Conservation (phyloP, 805 yeast genomes). For the Saturnispora bothae region DNA sequence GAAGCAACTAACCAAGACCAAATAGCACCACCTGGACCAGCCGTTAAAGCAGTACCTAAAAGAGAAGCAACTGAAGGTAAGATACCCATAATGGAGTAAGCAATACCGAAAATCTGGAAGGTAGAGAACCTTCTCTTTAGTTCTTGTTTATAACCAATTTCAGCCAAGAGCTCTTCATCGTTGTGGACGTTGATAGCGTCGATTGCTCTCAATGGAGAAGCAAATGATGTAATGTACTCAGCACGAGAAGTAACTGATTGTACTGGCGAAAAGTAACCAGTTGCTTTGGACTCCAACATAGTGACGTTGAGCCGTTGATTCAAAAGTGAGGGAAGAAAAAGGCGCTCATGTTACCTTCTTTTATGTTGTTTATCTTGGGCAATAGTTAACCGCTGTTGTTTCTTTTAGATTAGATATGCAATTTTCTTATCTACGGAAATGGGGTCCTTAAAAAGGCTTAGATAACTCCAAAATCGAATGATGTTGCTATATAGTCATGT, state of each 20-base stretch:
- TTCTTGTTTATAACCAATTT: slow-evolving; percentile 58
- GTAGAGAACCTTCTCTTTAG: slow-evolving; percentile 48
- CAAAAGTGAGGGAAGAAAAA: no score
- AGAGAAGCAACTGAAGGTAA: slow-evolving; percentile 54
- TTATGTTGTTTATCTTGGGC: no score
- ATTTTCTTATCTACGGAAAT: no score
- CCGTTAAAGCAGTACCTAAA: slow-evolving; percentile 41
- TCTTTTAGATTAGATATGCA: no score
- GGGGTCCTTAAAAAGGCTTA: no score
- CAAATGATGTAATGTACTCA: slow-evolving; percentile 13
- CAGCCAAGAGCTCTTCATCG: slow-evolving; percentile 31
- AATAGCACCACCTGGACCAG: slow-evolving; percentile 55
- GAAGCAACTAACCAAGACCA: slow-evolving; percentile 52
- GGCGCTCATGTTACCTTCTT: no score
- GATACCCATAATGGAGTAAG: slow-evolving; percentile 54
- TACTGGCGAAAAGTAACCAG: slow-evolving; percentile 7
- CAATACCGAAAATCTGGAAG: slow-evolving; percentile 49
- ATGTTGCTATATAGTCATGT: no score
- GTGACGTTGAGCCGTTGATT: no score
- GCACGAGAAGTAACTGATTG: slow-evolving; percentile 12
- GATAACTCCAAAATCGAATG: no score
- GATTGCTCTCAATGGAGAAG: slow-evolving; percentile 21
- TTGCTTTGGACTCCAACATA: neutral
- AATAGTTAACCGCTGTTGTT: no score
- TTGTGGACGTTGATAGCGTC: slow-evolving; percentile 21